A percentile compares a stretch with the other conserved stretches of the same genome.
phyloP scores from a whole-genome alignment of 78 protist genomes.

The Anaeramoeba flamelloides region DNA sequence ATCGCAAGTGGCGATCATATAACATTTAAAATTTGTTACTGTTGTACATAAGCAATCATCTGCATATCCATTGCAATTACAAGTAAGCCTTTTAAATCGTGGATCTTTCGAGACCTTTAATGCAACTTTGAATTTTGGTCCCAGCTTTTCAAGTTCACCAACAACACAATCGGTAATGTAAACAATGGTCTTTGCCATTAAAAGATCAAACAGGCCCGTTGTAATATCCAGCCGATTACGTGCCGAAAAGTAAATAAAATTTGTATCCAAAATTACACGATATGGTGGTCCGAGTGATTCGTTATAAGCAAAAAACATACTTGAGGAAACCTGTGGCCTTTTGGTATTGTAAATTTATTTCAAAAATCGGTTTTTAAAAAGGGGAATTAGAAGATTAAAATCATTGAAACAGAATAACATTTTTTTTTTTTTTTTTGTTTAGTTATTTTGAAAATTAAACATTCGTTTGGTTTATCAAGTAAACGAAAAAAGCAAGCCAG shows the following conservation, averaged over 20 bases:
- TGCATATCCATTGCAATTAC: conserved; percentile 89
- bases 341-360: neutral
- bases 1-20: conserved; percentile 90
- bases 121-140: conserved; percentile 66
- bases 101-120: conserved; percentile 83
- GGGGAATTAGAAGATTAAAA: too few relatives aligned
- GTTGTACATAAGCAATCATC: conserved; percentile 93
- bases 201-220: conserved; percentile 76
- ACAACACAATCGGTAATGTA: conserved; percentile 88
- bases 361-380: too few relatives aligned
- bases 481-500: too few relatives aligned
- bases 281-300: conserved; percentile 92
- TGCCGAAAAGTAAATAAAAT: conserved; percentile 86
- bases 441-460: too few relatives aligned
- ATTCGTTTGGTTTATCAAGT: too few relatives aligned
- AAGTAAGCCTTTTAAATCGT: conserved; percentile 73
- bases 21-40: conserved; percentile 56
- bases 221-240: conserved; percentile 80
- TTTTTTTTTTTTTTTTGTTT: too few relatives aligned
- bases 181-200: conserved; percentile 73
- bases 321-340: conserved; percentile 20
- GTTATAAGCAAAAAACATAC: conserved; percentile 81
- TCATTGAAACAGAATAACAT: too few relatives aligned
- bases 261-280: conserved; percentile 88
- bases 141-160: conserved; percentile 94